phyloP scores from a whole-genome alignment of 768 basidiomycete species.

The Boletus pseudo-olivaceus region DNA sequence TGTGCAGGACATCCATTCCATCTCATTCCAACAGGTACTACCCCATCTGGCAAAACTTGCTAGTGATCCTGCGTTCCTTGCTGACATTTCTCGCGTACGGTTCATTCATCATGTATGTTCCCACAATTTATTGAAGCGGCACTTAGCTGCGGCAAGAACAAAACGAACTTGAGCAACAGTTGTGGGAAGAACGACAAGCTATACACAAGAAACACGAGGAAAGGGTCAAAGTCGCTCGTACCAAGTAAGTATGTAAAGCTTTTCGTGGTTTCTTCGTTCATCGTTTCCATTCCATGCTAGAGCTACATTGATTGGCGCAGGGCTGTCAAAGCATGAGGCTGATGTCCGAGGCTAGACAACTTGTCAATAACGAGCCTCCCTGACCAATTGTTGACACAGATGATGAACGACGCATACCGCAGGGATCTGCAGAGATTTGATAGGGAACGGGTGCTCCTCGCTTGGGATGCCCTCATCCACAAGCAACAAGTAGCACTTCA shows the following conservation, averaged over 20 bases:
- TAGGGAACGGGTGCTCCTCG: conserved; percentile 59
- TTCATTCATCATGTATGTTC: not conserved
- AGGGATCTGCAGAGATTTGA: conserved; percentile 69
- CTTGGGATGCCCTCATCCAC: conserved; percentile 73
- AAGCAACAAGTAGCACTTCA: conserved; percentile 68
- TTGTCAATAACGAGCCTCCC: not conserved
- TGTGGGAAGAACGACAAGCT: conserved; percentile 64
- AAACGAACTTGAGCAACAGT: conserved; percentile 57
- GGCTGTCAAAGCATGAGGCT: conserved; percentile 63
- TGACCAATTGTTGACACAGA: conserved; percentile 43
- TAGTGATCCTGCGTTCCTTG: conserved; percentile 49
- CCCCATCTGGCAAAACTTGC: conserved; percentile 60
- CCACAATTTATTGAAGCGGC: conserved; percentile 6
- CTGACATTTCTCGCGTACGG: conserved; percentile 50
- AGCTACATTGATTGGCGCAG: conserved; percentile 61
- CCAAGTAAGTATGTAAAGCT: conserved; percentile 47
- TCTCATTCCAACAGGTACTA: conserved; percentile 69
- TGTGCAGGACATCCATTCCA: conserved; percentile 40
- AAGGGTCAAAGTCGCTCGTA: conserved; percentile 63
- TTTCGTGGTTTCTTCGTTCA: conserved; percentile 1
- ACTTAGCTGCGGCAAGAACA: conserved; percentile 70
- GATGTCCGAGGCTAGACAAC: conserved; percentile 26
- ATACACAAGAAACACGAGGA: conserved; percentile 67
- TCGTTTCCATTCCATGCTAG: conserved; percentile 34
- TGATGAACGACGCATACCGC: conserved; percentile 59